phyloP scores from a whole-genome alignment of 1,284 basidiomycete species.

The Porogramme epimiltina region DNA sequence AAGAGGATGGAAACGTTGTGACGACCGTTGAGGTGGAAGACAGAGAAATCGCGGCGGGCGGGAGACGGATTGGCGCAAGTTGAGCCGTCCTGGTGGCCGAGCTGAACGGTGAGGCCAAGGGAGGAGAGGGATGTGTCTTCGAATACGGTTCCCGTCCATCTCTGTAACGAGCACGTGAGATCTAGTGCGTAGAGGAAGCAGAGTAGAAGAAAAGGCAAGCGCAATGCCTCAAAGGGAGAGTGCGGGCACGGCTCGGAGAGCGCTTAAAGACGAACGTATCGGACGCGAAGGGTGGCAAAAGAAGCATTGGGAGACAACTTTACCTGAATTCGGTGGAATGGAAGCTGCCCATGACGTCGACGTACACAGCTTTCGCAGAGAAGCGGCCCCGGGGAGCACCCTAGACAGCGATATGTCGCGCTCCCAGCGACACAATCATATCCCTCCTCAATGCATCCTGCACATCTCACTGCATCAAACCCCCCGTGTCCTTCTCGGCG shows the following conservation, averaged over 20 bases:
- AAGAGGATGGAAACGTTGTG: background rate
- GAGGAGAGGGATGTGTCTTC: background rate
- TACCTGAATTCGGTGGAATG: background rate
- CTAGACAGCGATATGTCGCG: background rate
- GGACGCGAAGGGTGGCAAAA: too few species aligned
- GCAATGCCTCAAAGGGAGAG: too few species aligned
- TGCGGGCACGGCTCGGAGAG: too few species aligned
- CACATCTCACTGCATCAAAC: too few species aligned
- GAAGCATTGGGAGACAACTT: background rate
- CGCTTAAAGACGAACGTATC: too few species aligned
- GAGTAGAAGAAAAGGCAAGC: constrained; percentile 19
- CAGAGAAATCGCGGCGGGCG: constrained; percentile 1
- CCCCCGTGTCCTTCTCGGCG: too few species aligned
- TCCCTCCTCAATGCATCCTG: too few species aligned
- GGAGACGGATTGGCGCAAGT: background rate
- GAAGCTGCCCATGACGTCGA: background rate
- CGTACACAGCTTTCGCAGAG: background rate
- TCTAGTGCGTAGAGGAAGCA: constrained; percentile 31
- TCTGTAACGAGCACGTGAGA: constrained; percentile 25
- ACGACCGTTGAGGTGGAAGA: constrained; percentile 3
- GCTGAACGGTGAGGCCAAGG: background rate
- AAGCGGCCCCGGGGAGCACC: background rate
- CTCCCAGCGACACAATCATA: too few species aligned
- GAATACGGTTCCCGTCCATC: too few species aligned
- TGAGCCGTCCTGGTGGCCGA: background rate